Evolutionary conservation across 192 early-diverging fungal genomes (phyloP), one percentile per base, ranked within the genome.

Genomic region (Funneliformis geosporum): DNA sequence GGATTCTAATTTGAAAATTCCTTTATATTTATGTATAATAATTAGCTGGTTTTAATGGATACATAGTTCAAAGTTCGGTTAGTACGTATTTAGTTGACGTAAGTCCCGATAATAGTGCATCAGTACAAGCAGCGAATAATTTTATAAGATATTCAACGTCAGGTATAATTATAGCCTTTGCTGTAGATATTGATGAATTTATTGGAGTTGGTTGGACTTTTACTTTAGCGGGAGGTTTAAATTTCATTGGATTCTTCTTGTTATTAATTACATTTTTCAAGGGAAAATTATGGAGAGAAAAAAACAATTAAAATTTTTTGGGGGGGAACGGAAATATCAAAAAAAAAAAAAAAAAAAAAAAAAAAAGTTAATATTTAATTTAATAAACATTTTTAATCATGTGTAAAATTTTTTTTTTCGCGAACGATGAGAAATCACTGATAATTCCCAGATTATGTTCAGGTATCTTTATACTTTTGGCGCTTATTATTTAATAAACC

Each of bases 51-150:
- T 16, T 76, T 23, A 18, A 16, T 27, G 21, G 40, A 4, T 21
- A 40, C 6, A 38, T 40, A 4, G 33, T 60, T 0, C 23, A 12
- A n/a, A 42, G 10, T 38, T 9, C 39, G 27, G 2, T n/a, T 14
- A 21, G 8, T 4, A 64, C 75, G 12, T 76, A 76, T 64, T 43
- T 76, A 40, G 47, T 79, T 18, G 77, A 79, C 28, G 77, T 66
- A 28, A 69, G 46, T 59, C 77, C 77, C 4, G 42, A 16, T 11
- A 38, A 8, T 12, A 60, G 47, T 10, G 77, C 77, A 40, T 79
- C 77, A 12, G 73, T 39, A 33, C 40, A 75, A 3, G 50, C 71
- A 21, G 50, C 60, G 7, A 75, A 80, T 40, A 60, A 61, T 43
- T 74, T 47, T 62, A 16, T 74, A 11, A 47, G 72, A n/a, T 60